A percentile compares a stretch with the other conserved stretches of the same genome.
Evolutionary conservation across 805 yeast genomes (phyloP).

Genomic region (Ogataea paraovalis): DNA sequence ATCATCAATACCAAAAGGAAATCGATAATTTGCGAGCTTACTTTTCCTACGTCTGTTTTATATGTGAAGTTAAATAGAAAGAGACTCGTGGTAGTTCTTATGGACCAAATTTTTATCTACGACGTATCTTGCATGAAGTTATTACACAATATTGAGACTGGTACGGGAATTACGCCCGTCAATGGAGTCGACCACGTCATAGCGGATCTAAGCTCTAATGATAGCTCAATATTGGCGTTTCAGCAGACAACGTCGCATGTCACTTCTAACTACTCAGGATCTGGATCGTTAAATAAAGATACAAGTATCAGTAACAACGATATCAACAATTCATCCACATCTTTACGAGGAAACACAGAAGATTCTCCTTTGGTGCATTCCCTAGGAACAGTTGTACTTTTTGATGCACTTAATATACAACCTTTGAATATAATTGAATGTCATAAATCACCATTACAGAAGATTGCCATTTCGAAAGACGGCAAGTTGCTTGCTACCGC

Average conservation of each 20-base stretch:
- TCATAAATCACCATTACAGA: constrained; percentile 73
- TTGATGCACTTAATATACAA: constrained; percentile 67
- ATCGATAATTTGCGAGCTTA: constrained; percentile 76
- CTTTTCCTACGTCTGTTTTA: constrained; percentile 74
- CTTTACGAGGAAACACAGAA: not conserved
- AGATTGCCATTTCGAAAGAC: constrained; percentile 63
- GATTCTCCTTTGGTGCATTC: constrained; percentile 4
- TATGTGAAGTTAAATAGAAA: constrained; percentile 77
- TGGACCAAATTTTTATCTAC: constrained; percentile 81
- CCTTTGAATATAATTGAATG: constrained; percentile 84
- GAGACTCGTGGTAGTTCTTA: constrained; percentile 70
- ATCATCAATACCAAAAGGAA: constrained; percentile 80
- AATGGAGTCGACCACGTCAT: constrained; percentile 13
- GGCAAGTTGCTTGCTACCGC: constrained; percentile 86
- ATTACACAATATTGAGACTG: constrained; percentile 62
- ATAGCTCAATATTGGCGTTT: constrained; percentile 49
- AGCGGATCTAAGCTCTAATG: constrained; percentile 35
- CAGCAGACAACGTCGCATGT: constrained; percentile 40
- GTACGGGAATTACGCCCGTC: constrained; percentile 30
- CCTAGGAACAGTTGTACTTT: constrained; percentile 70
- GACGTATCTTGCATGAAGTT: constrained; percentile 88
- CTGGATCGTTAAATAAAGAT: not conserved
- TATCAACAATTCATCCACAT: not conserved
- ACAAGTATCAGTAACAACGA: not conserved
- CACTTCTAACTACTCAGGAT: not conserved